Base-by-base conservation (phyloP, 345 rosid genomes). In the Bruguiera parviflora region DNA sequence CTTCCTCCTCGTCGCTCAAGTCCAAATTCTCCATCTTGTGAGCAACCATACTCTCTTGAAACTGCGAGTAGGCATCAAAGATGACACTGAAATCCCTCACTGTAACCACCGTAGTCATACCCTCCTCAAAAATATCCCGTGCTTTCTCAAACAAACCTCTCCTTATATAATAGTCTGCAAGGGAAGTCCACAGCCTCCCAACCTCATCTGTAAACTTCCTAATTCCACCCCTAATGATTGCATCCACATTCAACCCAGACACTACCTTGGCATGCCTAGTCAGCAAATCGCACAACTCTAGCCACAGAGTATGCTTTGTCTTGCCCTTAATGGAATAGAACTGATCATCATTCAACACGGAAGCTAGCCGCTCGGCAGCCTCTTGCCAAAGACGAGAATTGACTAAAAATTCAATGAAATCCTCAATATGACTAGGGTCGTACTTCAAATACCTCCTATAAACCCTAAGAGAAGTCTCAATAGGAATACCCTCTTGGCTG, bases 51-150 rank as follows among this genome's bases (percentile, higher is more conserved):
- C 90, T 92, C 73, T 90, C 93, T 81, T 92, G 96, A 53, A 88
- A 95, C 68, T 91, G 88, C 0, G 96, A 84, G 53, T 86, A 88
- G 19, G 96, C 92, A 79, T 92, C 98, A 31, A 90, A 95, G 67
- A 95, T 90, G 53, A 95, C 97, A 77, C 96, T 83, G 63, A 95
- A 95, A 74, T 92, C 96, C 65, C 98, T 87, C 66, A 95, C 96
- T 7, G 98, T 95, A 52, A 95, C 88, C 49, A 95, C 99, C 0
- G 93, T 90, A 32, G 89, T 81, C 96, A 95, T 95, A 19, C 99
- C 99, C 78, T 95, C 98, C 84, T 92, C 99, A 78, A 88, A 88
- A 15, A 92, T 64, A 82, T 95, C 99, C 78, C 96, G 84, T 0
- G 98, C 94, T 80, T 95, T 95, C 89, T 95, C 98, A 24, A 85